Percentiles rank a stretch among this genome's conserved stretches.
phyloP scores from a whole-genome alignment of 305 asterid genomes.

The Solanum hybrid region DNA sequence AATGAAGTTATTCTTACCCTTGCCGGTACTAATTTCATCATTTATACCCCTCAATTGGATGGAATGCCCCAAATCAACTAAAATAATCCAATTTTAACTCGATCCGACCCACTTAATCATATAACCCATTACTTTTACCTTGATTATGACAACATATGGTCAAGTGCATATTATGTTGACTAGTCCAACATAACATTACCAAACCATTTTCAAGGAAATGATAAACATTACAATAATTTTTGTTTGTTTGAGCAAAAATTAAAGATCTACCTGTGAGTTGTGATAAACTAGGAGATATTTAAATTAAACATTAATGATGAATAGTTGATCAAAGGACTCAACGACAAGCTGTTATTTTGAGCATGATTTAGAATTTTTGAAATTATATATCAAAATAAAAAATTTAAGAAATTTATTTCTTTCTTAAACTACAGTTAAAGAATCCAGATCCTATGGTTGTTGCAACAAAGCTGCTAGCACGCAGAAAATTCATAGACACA shows the following conservation, averaged over 20 bases:
- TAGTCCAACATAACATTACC: neutral
- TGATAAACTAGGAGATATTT: neutral
- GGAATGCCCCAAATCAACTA: too few relatives aligned
- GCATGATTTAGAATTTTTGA: neutral
- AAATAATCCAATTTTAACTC: too few relatives aligned
- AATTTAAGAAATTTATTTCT: neutral
- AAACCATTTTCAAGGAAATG: neutral
- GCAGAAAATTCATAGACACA: conserved; percentile 31
- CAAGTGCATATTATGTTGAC: neutral
- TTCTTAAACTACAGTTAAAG: conserved; percentile 17
- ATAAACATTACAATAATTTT: too few relatives aligned
- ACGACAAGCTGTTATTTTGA: neutral
- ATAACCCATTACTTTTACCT: too few relatives aligned
- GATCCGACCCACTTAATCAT: too few relatives aligned
- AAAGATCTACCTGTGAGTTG: neutral
- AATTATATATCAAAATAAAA: too few relatives aligned
- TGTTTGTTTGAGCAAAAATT: neutral
- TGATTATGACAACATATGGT: too few relatives aligned
- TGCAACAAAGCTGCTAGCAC: conserved; percentile 46
- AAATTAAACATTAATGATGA: neutral
- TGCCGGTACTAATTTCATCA: too few relatives aligned
- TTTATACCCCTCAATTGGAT: too few relatives aligned
- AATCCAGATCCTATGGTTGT: conserved; percentile 57
- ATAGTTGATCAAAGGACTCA: neutral
- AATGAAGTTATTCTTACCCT: too few relatives aligned